These are phyloP conservation scores for Sugiyamaella novakii DNA, from an alignment of 1,139 yeast genomes.

Conservation along the genomic window DNA sequence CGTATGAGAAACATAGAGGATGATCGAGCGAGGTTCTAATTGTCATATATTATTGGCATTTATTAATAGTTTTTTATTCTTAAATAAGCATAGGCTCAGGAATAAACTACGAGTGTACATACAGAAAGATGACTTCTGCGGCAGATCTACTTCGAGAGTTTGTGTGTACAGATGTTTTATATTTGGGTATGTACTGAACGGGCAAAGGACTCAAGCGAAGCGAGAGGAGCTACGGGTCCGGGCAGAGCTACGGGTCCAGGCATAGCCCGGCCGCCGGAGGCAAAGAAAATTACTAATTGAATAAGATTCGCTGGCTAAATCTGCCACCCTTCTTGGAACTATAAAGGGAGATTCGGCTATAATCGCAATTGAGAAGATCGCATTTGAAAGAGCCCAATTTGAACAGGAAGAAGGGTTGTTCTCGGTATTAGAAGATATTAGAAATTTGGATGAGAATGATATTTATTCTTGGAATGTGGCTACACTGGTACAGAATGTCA, in stretches of 20 bases:
- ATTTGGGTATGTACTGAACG: conserved; percentile 25
- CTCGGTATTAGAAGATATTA: conserved; percentile 37
- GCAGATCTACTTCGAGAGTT: conserved; percentile 25
- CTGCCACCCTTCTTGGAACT: conserved; percentile 63
- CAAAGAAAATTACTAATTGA: background rate
- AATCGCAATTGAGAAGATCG: conserved; percentile 71
- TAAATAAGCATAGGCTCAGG: no score
- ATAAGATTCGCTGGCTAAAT: conserved; percentile 63
- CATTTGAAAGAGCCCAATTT: conserved; percentile 46
- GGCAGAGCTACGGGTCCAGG: no score
- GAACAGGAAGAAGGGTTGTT: conserved; percentile 19
- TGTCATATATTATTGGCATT: no score
- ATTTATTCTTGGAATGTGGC: conserved; percentile 81
- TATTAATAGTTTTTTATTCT: no score
- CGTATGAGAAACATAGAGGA: no score
- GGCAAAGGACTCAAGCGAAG: background rate
- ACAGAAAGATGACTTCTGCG: no score
- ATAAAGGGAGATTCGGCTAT: conserved; percentile 66
- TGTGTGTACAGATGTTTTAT: conserved; percentile 32
- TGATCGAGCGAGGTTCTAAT: no score
- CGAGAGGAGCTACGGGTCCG: no score
- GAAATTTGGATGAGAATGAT: conserved; percentile 67
- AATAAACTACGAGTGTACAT: no score
- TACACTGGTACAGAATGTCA: conserved; percentile 52
- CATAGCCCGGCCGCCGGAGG: background rate